These are phyloP conservation scores for Phytophthora podocarpi DNA, from an alignment of 352 stramenopile genomes.

Conservation along the genomic window DNA sequence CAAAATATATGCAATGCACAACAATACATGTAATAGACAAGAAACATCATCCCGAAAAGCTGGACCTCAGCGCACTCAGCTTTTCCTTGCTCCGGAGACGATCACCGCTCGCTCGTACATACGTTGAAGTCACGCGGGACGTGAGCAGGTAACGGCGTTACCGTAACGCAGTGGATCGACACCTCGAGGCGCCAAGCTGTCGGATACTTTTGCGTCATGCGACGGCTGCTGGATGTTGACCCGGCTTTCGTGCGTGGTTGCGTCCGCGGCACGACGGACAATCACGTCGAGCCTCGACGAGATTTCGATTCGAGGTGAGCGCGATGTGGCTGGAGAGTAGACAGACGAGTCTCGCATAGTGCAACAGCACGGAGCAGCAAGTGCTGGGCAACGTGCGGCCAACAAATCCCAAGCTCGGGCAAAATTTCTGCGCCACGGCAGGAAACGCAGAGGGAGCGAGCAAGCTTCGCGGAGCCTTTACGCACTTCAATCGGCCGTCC, in stretches of 20 bases:
- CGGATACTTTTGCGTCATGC: slow-evolving; percentile 13
- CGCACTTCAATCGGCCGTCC: slow-evolving; percentile 8
- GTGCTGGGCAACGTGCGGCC: slow-evolving; percentile 1
- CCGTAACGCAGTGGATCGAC: slow-evolving; percentile 1
- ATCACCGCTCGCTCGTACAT: too few species aligned
- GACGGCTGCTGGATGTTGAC: slow-evolving; percentile 14
- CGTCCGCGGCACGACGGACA: not conserved
- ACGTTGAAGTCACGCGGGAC: slow-evolving; percentile 5
- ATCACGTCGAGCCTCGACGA: too few species aligned
- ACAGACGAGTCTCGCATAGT: too few species aligned
- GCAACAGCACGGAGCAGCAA: slow-evolving; percentile 1
- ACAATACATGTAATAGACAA: too few species aligned
- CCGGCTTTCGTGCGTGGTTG: not conserved
- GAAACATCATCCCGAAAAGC: too few species aligned
- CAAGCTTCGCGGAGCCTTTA: slow-evolving; percentile 19
- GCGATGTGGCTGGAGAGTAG: too few species aligned
- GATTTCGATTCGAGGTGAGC: too few species aligned
- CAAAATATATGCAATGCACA: too few species aligned
- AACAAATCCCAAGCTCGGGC: slow-evolving; percentile 22
- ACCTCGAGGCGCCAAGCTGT: not conserved
- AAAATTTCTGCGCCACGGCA: slow-evolving; percentile 11
- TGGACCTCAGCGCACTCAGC: slow-evolving; percentile 12
- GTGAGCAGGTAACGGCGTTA: slow-evolving; percentile 13
- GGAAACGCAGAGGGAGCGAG: slow-evolving; percentile 19
- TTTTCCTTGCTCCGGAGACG: not conserved